Percentiles rank a stretch among this genome's conserved stretches.
Evolutionary conservation across 371 early-diverging fungal genomes (phyloP).

Genomic region (Fennellomyces sp.): DNA sequence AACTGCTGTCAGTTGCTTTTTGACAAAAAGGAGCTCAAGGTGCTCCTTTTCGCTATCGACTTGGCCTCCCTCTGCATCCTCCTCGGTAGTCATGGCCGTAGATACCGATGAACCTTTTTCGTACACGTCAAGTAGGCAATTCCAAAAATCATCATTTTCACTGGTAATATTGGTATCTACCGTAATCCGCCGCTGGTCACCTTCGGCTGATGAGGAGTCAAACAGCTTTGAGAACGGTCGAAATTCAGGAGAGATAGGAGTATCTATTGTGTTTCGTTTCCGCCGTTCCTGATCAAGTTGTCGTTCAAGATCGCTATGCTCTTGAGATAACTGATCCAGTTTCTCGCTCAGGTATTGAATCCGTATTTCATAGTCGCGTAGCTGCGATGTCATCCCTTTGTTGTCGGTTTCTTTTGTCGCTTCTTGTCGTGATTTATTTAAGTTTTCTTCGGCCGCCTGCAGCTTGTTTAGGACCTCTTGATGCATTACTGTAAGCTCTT

Average conservation of each 20-base stretch:
- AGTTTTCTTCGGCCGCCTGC: not conserved
- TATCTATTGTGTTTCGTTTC: slow-evolving; percentile 5
- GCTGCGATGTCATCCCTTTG: not conserved
- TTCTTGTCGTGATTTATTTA: not conserved
- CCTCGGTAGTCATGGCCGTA: not conserved
- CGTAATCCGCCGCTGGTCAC: slow-evolving; percentile 9
- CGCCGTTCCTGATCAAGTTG: slow-evolving; percentile 15
- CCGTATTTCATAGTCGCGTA: slow-evolving; percentile 41
- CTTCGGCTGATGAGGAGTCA: slow-evolving; percentile 3
- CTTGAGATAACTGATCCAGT: slow-evolving; percentile 38
- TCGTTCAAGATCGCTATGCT: slow-evolving; percentile 30
- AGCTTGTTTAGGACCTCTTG: slow-evolving; percentile 1
- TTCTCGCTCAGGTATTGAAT: slow-evolving; percentile 35
- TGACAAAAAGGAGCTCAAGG: slow-evolving; percentile 17
- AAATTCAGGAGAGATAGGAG: slow-evolving; percentile 15
- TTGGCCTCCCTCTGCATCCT: slow-evolving; percentile 5
- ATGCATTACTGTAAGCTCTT: not conserved
- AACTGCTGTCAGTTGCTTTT: slow-evolving; percentile 27
- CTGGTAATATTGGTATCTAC: slow-evolving; percentile 11
- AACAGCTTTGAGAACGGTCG: slow-evolving; percentile 9
- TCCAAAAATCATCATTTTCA: slow-evolving; percentile 30
- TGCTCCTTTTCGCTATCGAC: not conserved
- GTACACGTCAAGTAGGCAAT: slow-evolving; percentile 33
- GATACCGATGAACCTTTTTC: slow-evolving; percentile 21
- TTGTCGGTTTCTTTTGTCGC: not conserved